These are phyloP conservation scores for Prunus campanulata DNA, from an alignment of 306 rosid genomes.

Conservation along the genomic window DNA sequence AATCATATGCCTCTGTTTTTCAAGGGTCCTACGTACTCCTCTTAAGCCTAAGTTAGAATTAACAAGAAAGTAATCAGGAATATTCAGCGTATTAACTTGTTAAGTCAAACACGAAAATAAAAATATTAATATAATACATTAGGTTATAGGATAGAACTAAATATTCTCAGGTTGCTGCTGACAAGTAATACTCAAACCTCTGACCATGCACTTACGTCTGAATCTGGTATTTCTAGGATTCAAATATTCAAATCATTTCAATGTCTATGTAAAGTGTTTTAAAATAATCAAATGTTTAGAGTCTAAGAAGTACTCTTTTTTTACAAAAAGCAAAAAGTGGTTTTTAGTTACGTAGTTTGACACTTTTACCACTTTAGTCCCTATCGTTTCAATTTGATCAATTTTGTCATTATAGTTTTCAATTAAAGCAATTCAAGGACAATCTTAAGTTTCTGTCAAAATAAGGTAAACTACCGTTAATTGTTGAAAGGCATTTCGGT, in stretches of 20 bases:
- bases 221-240: background rate
- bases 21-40: background rate
- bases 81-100: background rate
- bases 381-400: too few species aligned
- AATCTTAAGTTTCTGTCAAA: too few species aligned
- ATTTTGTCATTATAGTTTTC: rapidly evolving
- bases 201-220: background rate
- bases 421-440: too few species aligned
- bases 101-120: background rate
- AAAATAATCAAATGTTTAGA: too few species aligned
- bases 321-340: too few species aligned
- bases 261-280: too few species aligned
- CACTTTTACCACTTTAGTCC: rapidly evolving
- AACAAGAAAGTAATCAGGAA: background rate
- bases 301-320: too few species aligned
- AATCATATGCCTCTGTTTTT: background rate
- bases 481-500: too few species aligned
- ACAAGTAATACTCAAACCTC: background rate
- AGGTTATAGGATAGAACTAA: background rate
- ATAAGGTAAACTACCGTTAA: too few species aligned
- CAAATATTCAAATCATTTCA: background rate
- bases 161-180: background rate
- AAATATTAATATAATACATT: background rate
- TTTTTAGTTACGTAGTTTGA: too few species aligned
- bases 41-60: background rate